These are phyloP conservation scores for Byssochlamys sp. DNA, from an alignment of 2,329 filamentous ascomycete species.

Conservation along the genomic window DNA sequence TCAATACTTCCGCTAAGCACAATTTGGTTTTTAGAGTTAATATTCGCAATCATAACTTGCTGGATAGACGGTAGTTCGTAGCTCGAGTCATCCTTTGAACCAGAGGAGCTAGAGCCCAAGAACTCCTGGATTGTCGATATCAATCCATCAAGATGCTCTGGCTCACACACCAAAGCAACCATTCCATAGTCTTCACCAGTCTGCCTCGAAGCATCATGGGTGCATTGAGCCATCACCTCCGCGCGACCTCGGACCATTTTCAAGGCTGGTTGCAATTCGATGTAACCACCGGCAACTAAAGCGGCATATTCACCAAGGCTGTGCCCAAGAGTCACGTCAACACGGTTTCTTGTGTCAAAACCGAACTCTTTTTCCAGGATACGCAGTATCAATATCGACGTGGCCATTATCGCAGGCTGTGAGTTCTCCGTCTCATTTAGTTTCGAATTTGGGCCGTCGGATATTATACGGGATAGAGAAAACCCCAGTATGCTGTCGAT, in stretches of 20 bases:
- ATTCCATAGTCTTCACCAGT: conserved; percentile 82
- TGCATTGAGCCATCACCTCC: conserved; percentile 73
- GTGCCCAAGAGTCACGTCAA: conserved; percentile 79
- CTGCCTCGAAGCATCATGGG: conserved; percentile 52
- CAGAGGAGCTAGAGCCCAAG: conserved; percentile 57
- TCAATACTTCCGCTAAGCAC: conserved; percentile 81
- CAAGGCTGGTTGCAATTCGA: conserved; percentile 68
- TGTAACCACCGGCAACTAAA: conserved; percentile 71
- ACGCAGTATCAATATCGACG: conserved; percentile 77
- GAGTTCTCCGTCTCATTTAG: conserved; percentile 78
- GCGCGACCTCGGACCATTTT: conserved; percentile 67
- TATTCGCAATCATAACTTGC: conserved; percentile 82
- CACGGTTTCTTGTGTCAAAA: conserved; percentile 59
- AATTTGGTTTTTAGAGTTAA: conserved; percentile 94
- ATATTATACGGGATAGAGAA: conserved; percentile 67
- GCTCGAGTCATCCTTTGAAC: conserved; percentile 57
- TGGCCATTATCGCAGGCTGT: conserved; percentile 93
- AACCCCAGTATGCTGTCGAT: conserved; percentile 69
- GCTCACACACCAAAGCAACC: conserved; percentile 84
- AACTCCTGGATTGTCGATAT: conserved; percentile 70
- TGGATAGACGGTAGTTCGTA: conserved; percentile 65
- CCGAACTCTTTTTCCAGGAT: conserved; percentile 77
- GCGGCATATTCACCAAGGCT: conserved; percentile 90
- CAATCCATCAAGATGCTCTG: conserved; percentile 59
- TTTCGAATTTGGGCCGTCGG: conserved; percentile 63